These are phyloP conservation scores for Aristolochia contorta DNA, from an alignment of 164 flowering plant genomes.

Conservation along the genomic window DNA sequence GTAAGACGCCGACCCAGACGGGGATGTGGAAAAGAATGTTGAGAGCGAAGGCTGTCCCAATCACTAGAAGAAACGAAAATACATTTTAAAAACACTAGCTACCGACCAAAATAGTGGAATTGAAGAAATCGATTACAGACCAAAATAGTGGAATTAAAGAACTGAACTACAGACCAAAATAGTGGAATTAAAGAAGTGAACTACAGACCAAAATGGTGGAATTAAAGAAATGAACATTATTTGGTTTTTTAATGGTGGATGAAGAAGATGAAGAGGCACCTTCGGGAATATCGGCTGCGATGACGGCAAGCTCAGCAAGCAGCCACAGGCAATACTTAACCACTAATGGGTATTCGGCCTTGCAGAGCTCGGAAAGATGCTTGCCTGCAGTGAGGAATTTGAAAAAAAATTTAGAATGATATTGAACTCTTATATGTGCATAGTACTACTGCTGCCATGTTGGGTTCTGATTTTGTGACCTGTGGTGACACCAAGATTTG, in stretches of 20 bases:
- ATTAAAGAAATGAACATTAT: too few species aligned
- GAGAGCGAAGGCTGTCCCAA: conserved; percentile 89
- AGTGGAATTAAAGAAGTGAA: not conserved
- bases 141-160: not conserved
- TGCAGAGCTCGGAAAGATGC: conserved; percentile 67
- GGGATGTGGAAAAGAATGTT: conserved; percentile 68
- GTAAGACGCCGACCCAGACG: conserved; percentile 74
- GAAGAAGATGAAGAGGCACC: conserved; percentile 22
- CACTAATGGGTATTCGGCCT: conserved; percentile 43
- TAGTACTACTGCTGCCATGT: not conserved
- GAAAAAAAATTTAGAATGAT: not conserved
- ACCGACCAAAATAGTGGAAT: too few species aligned
- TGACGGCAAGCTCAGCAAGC: conserved; percentile 78
- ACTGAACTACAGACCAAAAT: not conserved
- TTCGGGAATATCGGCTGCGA: conserved; percentile 94
- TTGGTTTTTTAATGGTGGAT: not conserved
- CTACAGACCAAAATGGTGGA: not conserved
- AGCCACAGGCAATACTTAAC: conserved; percentile 72
- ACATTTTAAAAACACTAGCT: too few species aligned
- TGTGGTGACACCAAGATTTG: conserved; percentile 80
- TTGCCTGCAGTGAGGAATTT: conserved; percentile 45
- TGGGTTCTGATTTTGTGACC: conserved; percentile 26
- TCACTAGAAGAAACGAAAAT: conserved; percentile 35
- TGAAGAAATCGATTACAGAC: not conserved
- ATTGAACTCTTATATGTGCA: not conserved